These are phyloP conservation scores for Daldinia concentrica DNA, from an alignment of 495 filamentous ascomycete genomes.

Conservation along the genomic window DNA sequence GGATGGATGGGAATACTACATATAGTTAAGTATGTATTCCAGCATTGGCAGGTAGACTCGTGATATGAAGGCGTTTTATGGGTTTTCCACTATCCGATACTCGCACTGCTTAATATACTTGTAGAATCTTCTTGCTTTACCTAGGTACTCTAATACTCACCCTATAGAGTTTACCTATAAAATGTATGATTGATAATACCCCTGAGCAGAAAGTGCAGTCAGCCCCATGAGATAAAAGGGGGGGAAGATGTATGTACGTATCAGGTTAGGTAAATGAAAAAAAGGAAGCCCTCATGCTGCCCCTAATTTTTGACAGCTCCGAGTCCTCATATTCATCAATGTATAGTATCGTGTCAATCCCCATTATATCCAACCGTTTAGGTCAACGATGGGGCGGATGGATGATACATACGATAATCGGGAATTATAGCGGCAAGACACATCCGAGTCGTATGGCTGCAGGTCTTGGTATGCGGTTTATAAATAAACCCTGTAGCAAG, in stretches of 20 bases:
- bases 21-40: too few relatives aligned
- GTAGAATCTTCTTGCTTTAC: background rate
- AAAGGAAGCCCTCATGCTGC: background rate
- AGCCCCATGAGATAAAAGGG: background rate
- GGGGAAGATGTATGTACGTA: background rate
- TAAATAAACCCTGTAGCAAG: slow-evolving; percentile 1
- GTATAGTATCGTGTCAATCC: background rate
- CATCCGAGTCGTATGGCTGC: slow-evolving; percentile 14
- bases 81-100: background rate
- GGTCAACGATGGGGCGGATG: background rate
- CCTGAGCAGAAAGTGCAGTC: background rate
- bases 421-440: slow-evolving; percentile 17
- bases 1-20: too few relatives aligned
- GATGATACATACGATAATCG: slow-evolving; percentile 8
- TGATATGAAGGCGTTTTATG: background rate
- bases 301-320: too few relatives aligned
- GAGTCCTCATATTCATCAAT: background rate
- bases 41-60: background rate
- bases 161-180: background rate
- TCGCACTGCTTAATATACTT: background rate
- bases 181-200: background rate
- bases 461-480: slow-evolving; percentile 13
- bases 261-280: too few relatives aligned
- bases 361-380: background rate
- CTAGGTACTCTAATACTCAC: background rate